Base-by-base conservation (phyloP, 805 yeast genomes). In the Starmerella stellata region DNA sequence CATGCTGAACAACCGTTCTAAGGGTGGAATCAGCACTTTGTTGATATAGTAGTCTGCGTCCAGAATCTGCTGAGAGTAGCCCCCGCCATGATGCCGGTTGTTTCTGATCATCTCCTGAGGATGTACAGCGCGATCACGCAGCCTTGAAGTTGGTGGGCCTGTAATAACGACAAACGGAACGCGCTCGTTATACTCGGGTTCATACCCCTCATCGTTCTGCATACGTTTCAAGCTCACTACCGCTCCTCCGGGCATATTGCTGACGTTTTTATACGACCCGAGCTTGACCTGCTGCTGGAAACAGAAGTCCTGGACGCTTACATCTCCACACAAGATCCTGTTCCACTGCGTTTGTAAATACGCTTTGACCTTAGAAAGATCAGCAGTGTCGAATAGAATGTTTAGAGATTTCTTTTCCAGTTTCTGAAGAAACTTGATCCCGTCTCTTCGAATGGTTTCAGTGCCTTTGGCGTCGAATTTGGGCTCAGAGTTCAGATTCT, bases 401-500 rank as follows among this genome's bases (percentile, higher is more conserved):
- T 78, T 61, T 3, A 90, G 57, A 0, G 78, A 58, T 41, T 72
- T 70, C 44, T 81, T 92, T 23, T 80, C 74, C 16, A 90, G 74
- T 47, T 75, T 75, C 57, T 74, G 92, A 46, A 80, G 92, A 0
- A 94, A 93, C 0, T 93, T 93, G 20, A 85, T 78, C 0, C 96
- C 96, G 57, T 90, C 98, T 45, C 98, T 62, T 45, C 98, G 60
- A 0, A 90, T 80, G 0, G 96, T 90, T 53, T 90, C 98, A 11
- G 82, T 83, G 1, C 98, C 98, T 48, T 90, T 90, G 0, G 98
- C 95, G 61, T 90, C 96, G 55, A 90, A 83, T 25, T 58, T 65
- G 0, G 95, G 81, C 5, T 44, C 59, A 2, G 38, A 45, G 14
- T 57, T 58, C 21, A 64, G 68, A 15, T 54, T 49, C 46, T 79